A percentile compares a stretch with the other conserved stretches of the same genome.
Conservation (phyloP, 805 yeast genomes). For the Metschnikowia noctiluminum region DNA sequence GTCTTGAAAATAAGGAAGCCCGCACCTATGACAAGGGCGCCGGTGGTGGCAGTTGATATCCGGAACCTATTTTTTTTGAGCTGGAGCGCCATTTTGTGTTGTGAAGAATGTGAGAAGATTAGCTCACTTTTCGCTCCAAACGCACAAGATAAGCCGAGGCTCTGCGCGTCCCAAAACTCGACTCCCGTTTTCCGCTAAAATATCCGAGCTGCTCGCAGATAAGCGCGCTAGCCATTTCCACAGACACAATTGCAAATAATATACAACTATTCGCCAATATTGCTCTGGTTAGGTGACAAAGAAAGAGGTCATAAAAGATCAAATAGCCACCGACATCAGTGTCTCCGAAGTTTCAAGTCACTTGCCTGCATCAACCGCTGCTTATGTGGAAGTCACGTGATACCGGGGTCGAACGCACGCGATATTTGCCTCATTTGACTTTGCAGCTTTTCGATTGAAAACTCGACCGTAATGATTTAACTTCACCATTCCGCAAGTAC, state of each 20-base stretch:
- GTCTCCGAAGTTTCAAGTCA: too few relatives aligned
- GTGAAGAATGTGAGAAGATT: not conserved
- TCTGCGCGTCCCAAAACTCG: not conserved
- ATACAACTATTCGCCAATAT: too few relatives aligned
- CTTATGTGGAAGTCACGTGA: not conserved
- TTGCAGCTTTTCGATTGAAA: not conserved
- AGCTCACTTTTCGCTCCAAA: not conserved
- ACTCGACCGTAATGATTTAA: too few relatives aligned
- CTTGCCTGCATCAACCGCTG: not conserved
- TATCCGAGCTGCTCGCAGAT: too few relatives aligned
- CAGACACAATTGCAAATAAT: too few relatives aligned
- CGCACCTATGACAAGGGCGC: slow-evolving; percentile 43
- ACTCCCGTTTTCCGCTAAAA: too few relatives aligned
- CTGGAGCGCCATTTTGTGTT: slow-evolving; percentile 21
- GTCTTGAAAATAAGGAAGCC: slow-evolving; percentile 42
- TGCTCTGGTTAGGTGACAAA: too few relatives aligned
- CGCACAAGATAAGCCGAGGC: slow-evolving; percentile 3
- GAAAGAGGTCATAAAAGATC: too few relatives aligned
- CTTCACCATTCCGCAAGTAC: too few relatives aligned
- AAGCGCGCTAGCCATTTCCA: too few relatives aligned
- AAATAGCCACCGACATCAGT: too few relatives aligned
- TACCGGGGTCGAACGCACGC: not conserved
- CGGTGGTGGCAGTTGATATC: slow-evolving; percentile 29
- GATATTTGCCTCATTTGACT: not conserved
- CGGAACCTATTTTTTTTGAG: slow-evolving; percentile 19